Base-by-base conservation (phyloP, 2,329 filamentous ascomycete species). In the Fusarium sp. region DNA sequence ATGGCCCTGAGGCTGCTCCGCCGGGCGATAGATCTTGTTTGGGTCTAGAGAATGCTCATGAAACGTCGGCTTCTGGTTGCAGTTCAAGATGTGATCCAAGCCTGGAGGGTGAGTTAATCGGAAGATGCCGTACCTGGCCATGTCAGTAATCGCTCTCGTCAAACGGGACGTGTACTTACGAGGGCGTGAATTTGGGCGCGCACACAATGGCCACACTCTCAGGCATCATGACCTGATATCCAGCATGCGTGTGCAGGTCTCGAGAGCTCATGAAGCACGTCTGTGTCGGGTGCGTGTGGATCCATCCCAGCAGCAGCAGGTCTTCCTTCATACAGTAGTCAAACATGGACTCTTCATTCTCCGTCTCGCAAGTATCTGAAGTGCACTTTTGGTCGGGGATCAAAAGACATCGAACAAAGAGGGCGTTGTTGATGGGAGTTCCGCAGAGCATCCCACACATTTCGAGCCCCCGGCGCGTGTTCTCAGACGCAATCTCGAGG, bases 201-300 rank as follows among this genome's bases (percentile, higher is more conserved):
- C 97, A 99, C 42, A 99, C 97, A 78, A 99, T 97, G 5, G 97
- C 97, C 72, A 99, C 95, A 78, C 94, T 97, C 86, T 99, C 97
- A 1, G 95, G 93, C 84, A 98, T 90, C 95, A 98, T 98, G 69
- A 97, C 92, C 83, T 99, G 97, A 81, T 98, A 98, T 13, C 95
- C 95, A 4, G 92, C 92, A 80, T 98, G 96, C 0, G 97, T 99
- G 80, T 99, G 97, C 75, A 98, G 81, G 80, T 99, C 97, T 59
- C 96, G 88, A 58, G 93, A 97, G 81, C 95, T 98, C 94, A 99
- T 97, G 82, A 99, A 99, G 83, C 97, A 99, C 0, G 95, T 97
- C 84, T 99, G 97, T 0, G 93, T 95, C 0, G 97, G 97, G 81
- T 99, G 97, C 0, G 97, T 99, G 81, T 99, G 97, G 70, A 99